Conservation (phyloP, 768 basidiomycete genomes). For the Russula vinacea region DNA sequence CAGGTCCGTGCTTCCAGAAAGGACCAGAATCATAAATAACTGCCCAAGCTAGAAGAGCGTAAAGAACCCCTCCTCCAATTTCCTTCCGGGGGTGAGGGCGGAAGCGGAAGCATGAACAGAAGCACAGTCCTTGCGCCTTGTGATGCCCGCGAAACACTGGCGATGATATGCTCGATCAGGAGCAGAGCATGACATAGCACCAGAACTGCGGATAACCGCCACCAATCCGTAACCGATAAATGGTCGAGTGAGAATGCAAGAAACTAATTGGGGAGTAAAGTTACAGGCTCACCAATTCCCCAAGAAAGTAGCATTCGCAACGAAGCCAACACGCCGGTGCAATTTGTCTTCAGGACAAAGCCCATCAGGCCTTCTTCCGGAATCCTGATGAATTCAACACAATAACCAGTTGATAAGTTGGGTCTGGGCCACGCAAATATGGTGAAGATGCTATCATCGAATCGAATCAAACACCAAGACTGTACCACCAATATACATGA, state of each 20-base stretch:
- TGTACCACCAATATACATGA: not conserved
- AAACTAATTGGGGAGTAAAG: not conserved
- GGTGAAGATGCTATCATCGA: slow-evolving; percentile 7
- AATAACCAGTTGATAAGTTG: slow-evolving; percentile 14
- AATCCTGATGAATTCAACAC: slow-evolving; percentile 6
- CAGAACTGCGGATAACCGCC: not conserved
- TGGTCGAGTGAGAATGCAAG: not conserved
- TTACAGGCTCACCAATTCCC: slow-evolving; percentile 6
- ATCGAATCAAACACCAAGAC: slow-evolving; percentile 7
- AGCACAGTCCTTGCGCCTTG: not conserved
- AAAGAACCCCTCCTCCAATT: slow-evolving; percentile 5
- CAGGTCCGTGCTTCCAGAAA: not conserved
- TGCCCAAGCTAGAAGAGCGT: slow-evolving; percentile 13
- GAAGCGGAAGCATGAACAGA: slow-evolving; percentile 8
- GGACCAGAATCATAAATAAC: not conserved
- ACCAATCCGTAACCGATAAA: not conserved
- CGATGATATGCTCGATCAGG: slow-evolving; percentile 11
- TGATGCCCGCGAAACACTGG: slow-evolving; percentile 11
- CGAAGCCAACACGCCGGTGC: slow-evolving; percentile 2
- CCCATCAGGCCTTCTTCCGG: not conserved
- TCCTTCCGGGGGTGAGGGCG: slow-evolving; percentile 6
- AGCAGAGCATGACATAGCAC: not conserved
- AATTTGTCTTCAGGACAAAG: not conserved
- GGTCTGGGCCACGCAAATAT: not conserved
- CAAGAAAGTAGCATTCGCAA: not conserved